Conservation (phyloP, 139 green algal species). For the Chlorella sp. region DNA sequence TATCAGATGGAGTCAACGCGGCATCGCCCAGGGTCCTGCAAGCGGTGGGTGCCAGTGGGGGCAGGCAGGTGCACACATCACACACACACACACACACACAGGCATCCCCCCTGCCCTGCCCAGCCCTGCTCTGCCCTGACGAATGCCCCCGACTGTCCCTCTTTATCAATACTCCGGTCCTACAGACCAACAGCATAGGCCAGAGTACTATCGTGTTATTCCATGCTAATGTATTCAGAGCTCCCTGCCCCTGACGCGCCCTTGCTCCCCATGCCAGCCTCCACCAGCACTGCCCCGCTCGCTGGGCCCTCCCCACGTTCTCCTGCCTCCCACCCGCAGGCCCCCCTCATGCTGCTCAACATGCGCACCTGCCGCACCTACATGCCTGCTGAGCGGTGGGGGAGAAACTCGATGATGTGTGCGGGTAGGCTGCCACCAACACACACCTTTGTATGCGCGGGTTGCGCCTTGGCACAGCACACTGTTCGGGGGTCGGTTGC, state of each 20-base stretch:
- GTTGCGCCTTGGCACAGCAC: too few relatives aligned
- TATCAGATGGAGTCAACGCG: neutral
- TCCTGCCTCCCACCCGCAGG: neutral
- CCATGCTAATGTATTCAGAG: too few relatives aligned
- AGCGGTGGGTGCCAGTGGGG: neutral
- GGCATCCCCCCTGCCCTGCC: neutral
- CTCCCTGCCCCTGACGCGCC: too few relatives aligned
- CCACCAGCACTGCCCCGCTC: too few relatives aligned
- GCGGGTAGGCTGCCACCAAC: neutral
- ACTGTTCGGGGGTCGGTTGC: neutral
- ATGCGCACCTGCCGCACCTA: neutral
- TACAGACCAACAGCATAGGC: too few relatives aligned
- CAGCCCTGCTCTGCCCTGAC: neutral
- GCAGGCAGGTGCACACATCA: too few relatives aligned
- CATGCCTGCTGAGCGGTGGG: constrained; percentile 11
- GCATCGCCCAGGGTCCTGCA: neutral
- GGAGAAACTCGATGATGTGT: neutral
- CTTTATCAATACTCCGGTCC: too few relatives aligned
- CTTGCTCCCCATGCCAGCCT: too few relatives aligned
- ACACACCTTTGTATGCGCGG: neutral
- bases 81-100: neutral
- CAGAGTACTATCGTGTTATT: too few relatives aligned
- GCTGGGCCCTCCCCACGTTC: too few relatives aligned
- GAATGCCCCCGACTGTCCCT: neutral
- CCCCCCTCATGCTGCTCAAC: neutral